These are phyloP conservation scores for Sporothrix humicola DNA, from an alignment of 2,329 filamentous ascomycete species.

Conservation along the genomic window DNA sequence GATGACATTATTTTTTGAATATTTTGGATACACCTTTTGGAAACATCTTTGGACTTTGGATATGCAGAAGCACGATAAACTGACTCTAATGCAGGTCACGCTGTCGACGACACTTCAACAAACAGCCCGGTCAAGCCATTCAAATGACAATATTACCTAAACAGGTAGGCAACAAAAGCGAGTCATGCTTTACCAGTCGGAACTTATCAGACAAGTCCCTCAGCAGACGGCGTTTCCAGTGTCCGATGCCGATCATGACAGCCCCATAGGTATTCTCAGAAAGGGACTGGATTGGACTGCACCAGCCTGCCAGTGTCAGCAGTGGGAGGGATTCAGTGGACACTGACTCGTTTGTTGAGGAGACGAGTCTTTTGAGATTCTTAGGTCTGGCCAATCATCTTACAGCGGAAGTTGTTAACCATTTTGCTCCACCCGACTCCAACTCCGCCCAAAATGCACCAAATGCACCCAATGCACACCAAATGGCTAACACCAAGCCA, in stretches of 20 bases:
- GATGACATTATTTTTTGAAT: background rate
- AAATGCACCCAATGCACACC: background rate
- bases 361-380: background rate
- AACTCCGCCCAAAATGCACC: background rate
- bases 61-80: background rate
- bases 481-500: too few relatives aligned
- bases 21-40: background rate
- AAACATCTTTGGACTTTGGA: background rate
- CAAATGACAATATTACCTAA: background rate
- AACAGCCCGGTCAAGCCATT: background rate
- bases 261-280: too few relatives aligned
- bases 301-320: too few relatives aligned
- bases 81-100: background rate
- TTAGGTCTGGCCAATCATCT: conserved; percentile 18
- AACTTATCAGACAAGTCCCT: background rate
- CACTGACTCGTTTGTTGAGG: conserved; percentile 1
- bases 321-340: background rate
- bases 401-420: conserved; percentile 28
- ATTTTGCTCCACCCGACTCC: background rate
- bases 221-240: background rate
- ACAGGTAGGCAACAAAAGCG: background rate
- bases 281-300: too few relatives aligned
- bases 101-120: background rate
- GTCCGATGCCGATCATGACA: conserved; percentile 3
- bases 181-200: background rate